Evolutionary conservation across 257 asterid genomes (phyloP).

Genomic region (Leptodermis oblonga): DNA sequence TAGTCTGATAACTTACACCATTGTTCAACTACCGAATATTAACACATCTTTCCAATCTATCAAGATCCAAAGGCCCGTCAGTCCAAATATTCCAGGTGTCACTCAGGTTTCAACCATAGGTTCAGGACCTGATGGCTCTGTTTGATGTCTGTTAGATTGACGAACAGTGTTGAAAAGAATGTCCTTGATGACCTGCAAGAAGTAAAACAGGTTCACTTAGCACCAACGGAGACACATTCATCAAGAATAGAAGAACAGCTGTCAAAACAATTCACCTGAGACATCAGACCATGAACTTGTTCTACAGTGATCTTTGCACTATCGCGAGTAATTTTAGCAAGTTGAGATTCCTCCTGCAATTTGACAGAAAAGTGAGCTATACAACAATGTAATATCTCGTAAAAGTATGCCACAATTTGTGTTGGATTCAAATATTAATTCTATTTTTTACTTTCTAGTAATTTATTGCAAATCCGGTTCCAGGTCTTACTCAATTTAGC

Average conservation of each 20-base stretch:
- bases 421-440: too few species aligned
- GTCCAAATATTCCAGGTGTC: neutral
- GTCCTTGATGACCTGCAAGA: constrained; percentile 84
- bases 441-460: neutral
- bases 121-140: constrained; percentile 68
- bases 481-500: neutral
- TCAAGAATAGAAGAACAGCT: neutral
- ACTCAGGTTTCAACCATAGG: constrained; percentile 88
- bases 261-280: constrained; percentile 54
- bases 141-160: constrained; percentile 45
- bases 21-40: neutral
- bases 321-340: constrained; percentile 88
- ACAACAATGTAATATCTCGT: too few species aligned
- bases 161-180: constrained; percentile 84
- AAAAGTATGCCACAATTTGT: too few species aligned
- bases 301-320: constrained; percentile 94
- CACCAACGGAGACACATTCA: neutral
- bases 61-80: neutral
- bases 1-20: too few species aligned
- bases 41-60: neutral
- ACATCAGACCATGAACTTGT: constrained; percentile 98
- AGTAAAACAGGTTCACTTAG: neutral
- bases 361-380: constrained; percentile 1
- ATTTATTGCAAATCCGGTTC: neutral
- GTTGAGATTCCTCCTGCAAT: constrained; percentile 91